Base-by-base conservation (phyloP, 1,284 basidiomycete genomes). In the Rhodofomes roseus region DNA sequence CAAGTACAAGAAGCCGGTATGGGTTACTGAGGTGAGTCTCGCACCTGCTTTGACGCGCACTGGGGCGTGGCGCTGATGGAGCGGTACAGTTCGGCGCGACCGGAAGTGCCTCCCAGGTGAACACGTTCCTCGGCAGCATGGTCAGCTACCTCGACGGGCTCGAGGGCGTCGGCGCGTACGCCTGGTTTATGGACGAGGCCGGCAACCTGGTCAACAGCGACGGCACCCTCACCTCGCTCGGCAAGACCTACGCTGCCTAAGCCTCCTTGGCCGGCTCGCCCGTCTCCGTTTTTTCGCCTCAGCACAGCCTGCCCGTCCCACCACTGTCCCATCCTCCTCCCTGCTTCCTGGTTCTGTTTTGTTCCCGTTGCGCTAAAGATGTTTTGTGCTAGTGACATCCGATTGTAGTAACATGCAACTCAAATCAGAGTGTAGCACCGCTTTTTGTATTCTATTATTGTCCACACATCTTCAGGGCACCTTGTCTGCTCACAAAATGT, bases 81-180 rank as follows among this genome's bases (percentile, higher is more conserved):
- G 57, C 4, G 40, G 36, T 40, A 27, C 54, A 70, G 72, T 72
- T 73, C 61, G 71, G 72, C 59, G 70, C 68, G 29, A 60, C 62
- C 22, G 71, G 71, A 46, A 46, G 63, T 20, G 60, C 60, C 20
- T 59, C 60, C 54, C 59, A 72, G 56, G 64, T 70, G 61, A 62
- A 65, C 59, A 59, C 55, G 31, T 73, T 73, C 70, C 60, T 73
- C 37, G 52, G 64, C 52, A 59, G n/a, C 60, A 70, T 73, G 68
- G 60, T 73, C n/a, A 68, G 68, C 52, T 73, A 66, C 68, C 63
- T 73, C 41, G 67, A 73, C 60, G 60, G 60, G 60, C 67, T 70
- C 53, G 44, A 58, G 16, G 59, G 59, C 55, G 65, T 72, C 29
- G 58, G 66, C 51, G 65, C 67, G 55, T 73, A 71, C 61, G 70